Conservation (phyloP, 306 rosid genomes). For the Heteromeles arbutifolia region DNA sequence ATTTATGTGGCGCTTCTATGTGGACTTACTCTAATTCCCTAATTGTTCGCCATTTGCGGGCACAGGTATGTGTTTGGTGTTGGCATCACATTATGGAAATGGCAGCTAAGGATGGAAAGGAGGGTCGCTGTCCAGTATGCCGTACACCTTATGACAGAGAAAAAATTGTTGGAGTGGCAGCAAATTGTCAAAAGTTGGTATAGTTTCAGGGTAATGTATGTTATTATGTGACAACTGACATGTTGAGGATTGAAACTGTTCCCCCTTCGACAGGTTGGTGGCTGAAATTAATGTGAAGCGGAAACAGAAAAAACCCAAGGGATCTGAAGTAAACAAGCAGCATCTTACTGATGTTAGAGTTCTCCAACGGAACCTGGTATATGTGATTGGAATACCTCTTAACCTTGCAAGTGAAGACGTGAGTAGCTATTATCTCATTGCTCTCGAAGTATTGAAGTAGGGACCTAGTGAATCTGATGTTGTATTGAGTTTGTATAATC, state of each 20-base stretch:
- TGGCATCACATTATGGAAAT: conserved; percentile 96
- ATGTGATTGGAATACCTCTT: conserved; percentile 75
- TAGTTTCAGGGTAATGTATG: neutral
- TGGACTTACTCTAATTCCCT: neutral
- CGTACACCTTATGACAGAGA: conserved; percentile 84
- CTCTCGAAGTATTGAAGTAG: neutral
- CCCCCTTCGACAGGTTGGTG: conserved; percentile 40
- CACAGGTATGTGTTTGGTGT: conserved; percentile 94
- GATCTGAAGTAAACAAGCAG: conserved; percentile 84
- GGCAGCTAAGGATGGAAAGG: conserved; percentile 92
- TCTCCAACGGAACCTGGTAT: conserved; percentile 87
- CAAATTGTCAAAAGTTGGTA: conserved; percentile 63
- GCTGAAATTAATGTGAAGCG: conserved; percentile 52
- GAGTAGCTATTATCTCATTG: conserved; percentile 11
- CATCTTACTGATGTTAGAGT: conserved; percentile 91
- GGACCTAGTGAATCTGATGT: neutral
- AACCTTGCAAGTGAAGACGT: conserved; percentile 84
- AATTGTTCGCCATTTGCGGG: neutral
- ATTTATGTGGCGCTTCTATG: neutral
- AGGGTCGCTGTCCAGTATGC: conserved; percentile 91
- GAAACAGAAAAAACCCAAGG: conserved; percentile 66
- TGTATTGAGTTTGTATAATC: neutral
- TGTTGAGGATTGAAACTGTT: neutral
- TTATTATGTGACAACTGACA: neutral
- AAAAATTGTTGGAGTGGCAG: conserved; percentile 82